A percentile compares a stretch with the other conserved stretches of the same genome.
Evolutionary conservation across 2,329 filamentous ascomycete species (phyloP).

Genomic region (Microdochium bolleyi): DNA sequence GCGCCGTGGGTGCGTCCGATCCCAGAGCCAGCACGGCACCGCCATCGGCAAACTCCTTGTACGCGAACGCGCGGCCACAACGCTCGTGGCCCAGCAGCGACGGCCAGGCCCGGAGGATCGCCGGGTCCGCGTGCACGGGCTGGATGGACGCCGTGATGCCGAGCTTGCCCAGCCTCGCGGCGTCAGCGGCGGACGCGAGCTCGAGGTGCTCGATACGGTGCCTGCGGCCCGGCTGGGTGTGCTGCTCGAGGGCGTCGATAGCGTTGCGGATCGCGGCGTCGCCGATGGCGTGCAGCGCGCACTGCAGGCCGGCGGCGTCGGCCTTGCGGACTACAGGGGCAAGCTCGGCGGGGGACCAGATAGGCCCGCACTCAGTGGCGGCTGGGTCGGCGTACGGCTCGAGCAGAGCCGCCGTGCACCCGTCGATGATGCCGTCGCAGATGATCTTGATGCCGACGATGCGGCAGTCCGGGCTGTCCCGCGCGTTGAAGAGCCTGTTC

Average conservation of each 20-base stretch:
- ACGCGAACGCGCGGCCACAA: conserved; percentile 53
- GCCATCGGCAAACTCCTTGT: conserved; percentile 47
- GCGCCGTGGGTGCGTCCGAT: conserved; percentile 37
- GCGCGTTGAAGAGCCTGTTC: conserved; percentile 30
- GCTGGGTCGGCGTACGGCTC: conserved; percentile 48
- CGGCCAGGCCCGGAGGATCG: conserved; percentile 54
- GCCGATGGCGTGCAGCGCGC: conserved; percentile 59
- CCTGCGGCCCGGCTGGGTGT: conserved; percentile 33
- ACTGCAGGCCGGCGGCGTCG: conserved; percentile 45
- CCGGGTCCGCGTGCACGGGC: conserved; percentile 51
- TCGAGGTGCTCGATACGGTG: conserved; percentile 61
- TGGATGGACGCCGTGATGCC: conserved; percentile 55
- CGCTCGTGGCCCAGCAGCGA: conserved; percentile 43
- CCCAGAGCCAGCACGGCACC: conserved; percentile 35
- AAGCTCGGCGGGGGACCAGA: conserved; percentile 47
- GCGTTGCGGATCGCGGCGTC: conserved; percentile 50
- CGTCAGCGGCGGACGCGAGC: conserved; percentile 46
- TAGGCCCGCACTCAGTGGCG: conserved; percentile 29
- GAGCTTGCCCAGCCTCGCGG: conserved; percentile 43
- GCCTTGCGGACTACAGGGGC: conserved; percentile 46
- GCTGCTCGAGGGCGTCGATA: conserved; percentile 43
- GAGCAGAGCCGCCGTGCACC: conserved; percentile 52
- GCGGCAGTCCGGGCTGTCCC: conserved; percentile 33
- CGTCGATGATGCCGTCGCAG: conserved; percentile 57
- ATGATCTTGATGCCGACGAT: conserved; percentile 58